These are phyloP conservation scores for Xerocomus nothofagi DNA, from an alignment of 1,284 basidiomycete genomes.

Conservation along the genomic window DNA sequence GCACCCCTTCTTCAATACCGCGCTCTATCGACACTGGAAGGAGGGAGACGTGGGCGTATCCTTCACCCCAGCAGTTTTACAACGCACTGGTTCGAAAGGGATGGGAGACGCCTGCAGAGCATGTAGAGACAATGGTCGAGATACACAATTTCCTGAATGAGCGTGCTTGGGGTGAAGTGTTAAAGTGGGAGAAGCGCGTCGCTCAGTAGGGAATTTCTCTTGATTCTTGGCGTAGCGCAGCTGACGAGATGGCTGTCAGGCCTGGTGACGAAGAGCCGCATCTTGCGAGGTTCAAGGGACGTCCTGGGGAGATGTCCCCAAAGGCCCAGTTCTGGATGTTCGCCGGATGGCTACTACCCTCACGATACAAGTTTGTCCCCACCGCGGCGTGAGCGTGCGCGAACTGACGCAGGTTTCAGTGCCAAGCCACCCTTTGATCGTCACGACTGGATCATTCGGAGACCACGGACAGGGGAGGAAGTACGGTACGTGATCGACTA, in stretches of 20 bases:
- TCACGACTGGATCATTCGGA: constrained; percentile 96
- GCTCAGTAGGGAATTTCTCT: constrained; percentile 45
- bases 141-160: constrained; percentile 99
- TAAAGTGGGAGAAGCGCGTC: constrained; percentile 86
- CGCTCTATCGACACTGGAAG: constrained; percentile 48
- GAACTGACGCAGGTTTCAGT: constrained; percentile 43
- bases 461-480: constrained; percentile 70
- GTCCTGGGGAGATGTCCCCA: constrained; percentile 85
- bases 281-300: constrained; percentile 85
- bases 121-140: constrained; percentile 95
- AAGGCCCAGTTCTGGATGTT: constrained; percentile 88
- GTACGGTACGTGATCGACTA: constrained; percentile 97
- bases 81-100: constrained; percentile 97
- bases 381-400: background rate
- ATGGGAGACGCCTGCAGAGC: constrained; percentile 96
- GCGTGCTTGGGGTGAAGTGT: constrained; percentile 92
- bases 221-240: background rate
- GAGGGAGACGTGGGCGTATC: constrained; percentile 82
- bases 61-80: constrained; percentile 98
- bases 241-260: constrained; percentile 25
- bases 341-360: constrained; percentile 86
- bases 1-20: constrained; percentile 85
- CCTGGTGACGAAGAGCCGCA: constrained; percentile 54
- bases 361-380: constrained; percentile 77
- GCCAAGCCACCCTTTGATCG: constrained; percentile 94